Evolutionary conservation across 192 early-diverging fungal genomes (phyloP).

Genomic region (Chytriomyces sp.): DNA sequence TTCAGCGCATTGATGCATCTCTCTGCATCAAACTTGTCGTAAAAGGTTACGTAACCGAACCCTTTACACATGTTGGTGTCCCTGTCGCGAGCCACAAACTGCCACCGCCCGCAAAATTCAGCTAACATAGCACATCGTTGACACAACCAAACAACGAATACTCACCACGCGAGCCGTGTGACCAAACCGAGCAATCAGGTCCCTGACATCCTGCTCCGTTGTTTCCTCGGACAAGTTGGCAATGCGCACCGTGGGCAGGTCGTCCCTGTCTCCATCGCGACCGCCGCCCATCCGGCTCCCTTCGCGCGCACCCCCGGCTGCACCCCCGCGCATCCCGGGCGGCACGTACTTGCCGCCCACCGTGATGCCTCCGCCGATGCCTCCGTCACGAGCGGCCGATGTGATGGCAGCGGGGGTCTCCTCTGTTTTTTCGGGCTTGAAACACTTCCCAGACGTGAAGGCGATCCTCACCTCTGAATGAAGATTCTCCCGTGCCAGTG

Average conservation of each 20-base stretch:
- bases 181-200: slow-evolving; percentile 88
- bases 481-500: slow-evolving; percentile 1
- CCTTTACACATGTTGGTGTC: slow-evolving; percentile 88
- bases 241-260: slow-evolving; percentile 73
- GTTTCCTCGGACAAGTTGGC: slow-evolving; percentile 96
- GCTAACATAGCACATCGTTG: not conserved
- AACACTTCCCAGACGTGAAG: not conserved
- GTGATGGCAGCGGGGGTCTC: not conserved
- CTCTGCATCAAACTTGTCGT: slow-evolving; percentile 78
- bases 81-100: slow-evolving; percentile 83
- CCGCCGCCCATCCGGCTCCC: slow-evolving; percentile 31
- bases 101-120: not conserved
- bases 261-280: slow-evolving; percentile 42
- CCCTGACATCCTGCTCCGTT: slow-evolving; percentile 84
- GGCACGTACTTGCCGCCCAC: slow-evolving; percentile 80
- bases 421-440: not conserved
- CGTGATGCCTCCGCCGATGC: slow-evolving; percentile 10
- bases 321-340: slow-evolving; percentile 77
- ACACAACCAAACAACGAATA: slow-evolving; percentile 1
- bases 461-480: not conserved
- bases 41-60: slow-evolving; percentile 92
- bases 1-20: slow-evolving; percentile 82
- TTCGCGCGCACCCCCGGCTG: slow-evolving; percentile 31
- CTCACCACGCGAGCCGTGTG: slow-evolving; percentile 70
- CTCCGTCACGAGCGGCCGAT: not conserved